Percentiles rank a stretch among this genome's conserved stretches.
Evolutionary conservation across 805 yeast genomes (phyloP).

Genomic region (Cyberlindnera suaveolens): DNA sequence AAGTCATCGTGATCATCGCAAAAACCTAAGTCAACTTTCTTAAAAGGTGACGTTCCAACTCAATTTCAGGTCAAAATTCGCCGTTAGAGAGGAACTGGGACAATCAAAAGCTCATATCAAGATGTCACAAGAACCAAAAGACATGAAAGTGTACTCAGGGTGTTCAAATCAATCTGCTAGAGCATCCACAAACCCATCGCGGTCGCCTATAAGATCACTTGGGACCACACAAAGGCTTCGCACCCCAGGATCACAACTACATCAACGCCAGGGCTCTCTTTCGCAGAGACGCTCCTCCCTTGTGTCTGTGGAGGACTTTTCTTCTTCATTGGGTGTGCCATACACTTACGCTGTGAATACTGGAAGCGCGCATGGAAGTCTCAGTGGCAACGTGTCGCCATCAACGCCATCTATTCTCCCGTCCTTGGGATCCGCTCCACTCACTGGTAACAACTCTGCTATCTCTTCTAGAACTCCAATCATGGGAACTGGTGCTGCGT

Average conservation of each 20-base stretch:
- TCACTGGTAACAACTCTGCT: neutral
- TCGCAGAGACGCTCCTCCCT: conserved; percentile 16
- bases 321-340: conserved; percentile 19
- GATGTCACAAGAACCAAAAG: too few relatives aligned
- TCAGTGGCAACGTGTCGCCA: conserved; percentile 2
- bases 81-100: too few relatives aligned
- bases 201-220: conserved; percentile 17
- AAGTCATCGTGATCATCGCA: too few relatives aligned
- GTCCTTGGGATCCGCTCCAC: neutral
- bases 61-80: too few relatives aligned
- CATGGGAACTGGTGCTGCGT: conserved; percentile 4
- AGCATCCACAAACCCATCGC: conserved; percentile 5
- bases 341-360: conserved; percentile 6
- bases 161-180: neutral
- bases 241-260: conserved; percentile 3
- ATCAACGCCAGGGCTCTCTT: conserved; percentile 6
- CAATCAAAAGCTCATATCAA: too few relatives aligned
- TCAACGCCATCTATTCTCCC: conserved; percentile 1
- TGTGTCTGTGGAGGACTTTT: conserved; percentile 14
- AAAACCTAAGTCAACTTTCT: too few relatives aligned
- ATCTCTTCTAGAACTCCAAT: conserved; percentile 9
- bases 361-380: neutral
- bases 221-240: conserved; percentile 9
- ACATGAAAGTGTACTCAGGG: neutral
- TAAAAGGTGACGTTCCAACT: too few relatives aligned